These are phyloP conservation scores for Copromyces sp. DNA, from an alignment of 495 filamentous ascomycete species.

Conservation along the genomic window DNA sequence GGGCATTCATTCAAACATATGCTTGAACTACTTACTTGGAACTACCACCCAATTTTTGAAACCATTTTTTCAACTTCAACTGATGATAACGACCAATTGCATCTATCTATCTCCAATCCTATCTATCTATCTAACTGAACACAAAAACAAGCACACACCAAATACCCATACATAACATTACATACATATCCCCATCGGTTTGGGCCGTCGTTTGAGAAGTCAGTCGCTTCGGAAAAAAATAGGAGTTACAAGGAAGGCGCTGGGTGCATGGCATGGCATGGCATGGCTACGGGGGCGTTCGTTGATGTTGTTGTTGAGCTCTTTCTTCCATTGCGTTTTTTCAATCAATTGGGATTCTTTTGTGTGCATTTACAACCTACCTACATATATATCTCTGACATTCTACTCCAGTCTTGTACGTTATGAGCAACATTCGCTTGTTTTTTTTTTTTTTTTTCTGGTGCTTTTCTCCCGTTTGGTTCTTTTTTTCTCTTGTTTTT, in stretches of 20 bases:
- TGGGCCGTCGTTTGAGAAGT: not conserved
- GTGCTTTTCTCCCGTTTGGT: not conserved
- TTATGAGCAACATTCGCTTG: not conserved
- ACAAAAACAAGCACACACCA: not conserved
- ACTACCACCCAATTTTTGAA: not conserved
- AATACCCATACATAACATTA: not conserved
- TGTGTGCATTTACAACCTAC: not conserved
- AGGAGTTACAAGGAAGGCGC: not conserved
- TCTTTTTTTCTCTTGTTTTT: not conserved
- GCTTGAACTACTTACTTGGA: not conserved
- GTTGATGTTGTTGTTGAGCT: not conserved
- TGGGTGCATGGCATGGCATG: not conserved
- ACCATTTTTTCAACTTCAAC: not conserved
- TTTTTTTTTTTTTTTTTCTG: not conserved
- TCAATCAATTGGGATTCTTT: no score
- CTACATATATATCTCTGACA: not conserved
- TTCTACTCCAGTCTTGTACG: not conserved
- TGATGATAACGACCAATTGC: not conserved
- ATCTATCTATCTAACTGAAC: not conserved
- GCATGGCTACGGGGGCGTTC: not conserved
- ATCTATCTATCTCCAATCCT: not conserved
- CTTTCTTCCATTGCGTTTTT: not conserved
- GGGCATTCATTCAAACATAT: not conserved
- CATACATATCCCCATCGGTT: not conserved
- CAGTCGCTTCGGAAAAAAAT: not conserved